Evolutionary conservation across 2,329 filamentous ascomycete species (phyloP).

Genomic region (Cytospora leucostoma): DNA sequence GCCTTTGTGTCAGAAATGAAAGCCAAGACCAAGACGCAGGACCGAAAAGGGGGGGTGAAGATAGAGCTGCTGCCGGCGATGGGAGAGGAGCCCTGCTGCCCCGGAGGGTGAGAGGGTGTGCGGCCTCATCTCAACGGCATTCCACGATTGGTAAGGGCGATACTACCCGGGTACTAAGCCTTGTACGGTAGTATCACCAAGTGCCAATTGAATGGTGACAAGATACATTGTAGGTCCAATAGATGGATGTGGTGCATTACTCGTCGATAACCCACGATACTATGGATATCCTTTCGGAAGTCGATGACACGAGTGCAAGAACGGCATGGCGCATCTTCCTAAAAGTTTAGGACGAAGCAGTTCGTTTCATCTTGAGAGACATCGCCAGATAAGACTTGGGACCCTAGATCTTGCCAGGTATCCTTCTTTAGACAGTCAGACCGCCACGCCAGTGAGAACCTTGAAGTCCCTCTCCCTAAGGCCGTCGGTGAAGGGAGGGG

Average conservation of each 20-base stretch:
- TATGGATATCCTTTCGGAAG: conserved; percentile 7
- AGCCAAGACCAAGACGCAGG: background rate
- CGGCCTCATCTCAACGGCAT: conserved; percentile 1
- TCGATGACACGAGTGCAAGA: conserved; percentile 8
- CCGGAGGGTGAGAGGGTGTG: background rate
- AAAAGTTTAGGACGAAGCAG: background rate
- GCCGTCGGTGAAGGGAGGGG: background rate
- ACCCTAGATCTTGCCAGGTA: background rate
- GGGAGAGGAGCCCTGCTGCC: background rate
- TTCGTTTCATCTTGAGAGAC: conserved; percentile 14
- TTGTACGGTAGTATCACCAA: background rate
- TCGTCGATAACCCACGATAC: background rate
- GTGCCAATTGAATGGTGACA: background rate
- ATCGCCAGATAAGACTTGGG: conserved; percentile 1
- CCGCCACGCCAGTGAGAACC: conserved; percentile 10
- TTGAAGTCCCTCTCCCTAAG: background rate
- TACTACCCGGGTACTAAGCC: background rate
- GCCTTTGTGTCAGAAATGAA: background rate
- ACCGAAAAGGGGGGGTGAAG: background rate
- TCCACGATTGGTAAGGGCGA: conserved; percentile 1
- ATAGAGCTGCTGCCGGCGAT: background rate
- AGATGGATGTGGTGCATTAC: background rate
- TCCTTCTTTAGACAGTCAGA: background rate
- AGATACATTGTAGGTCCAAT: no score
- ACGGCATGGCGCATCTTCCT: background rate